Percentiles rank a stretch among this genome's conserved stretches.
These are phyloP conservation scores for Casaregolazyma suthepensis DNA, from an alignment of 1,139 yeast genomes.

Conservation along the genomic window DNA sequence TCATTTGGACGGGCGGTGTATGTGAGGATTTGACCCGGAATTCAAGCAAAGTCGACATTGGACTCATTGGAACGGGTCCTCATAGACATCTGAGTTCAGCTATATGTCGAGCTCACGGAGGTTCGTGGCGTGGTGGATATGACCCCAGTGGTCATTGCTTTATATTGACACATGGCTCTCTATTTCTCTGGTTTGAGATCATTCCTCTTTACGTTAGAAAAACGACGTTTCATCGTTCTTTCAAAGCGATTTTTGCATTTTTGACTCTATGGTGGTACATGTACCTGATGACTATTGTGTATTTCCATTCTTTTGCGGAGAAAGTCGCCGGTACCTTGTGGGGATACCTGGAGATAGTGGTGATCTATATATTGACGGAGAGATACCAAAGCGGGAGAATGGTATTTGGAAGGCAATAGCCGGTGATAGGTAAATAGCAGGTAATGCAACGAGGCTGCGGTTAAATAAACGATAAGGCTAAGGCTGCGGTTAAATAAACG, in stretches of 20 bases:
- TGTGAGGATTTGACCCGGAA: slow-evolving; percentile 38
- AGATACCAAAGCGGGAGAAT: slow-evolving; percentile 7
- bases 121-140: slow-evolving; percentile 87
- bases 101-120: slow-evolving; percentile 56
- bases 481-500: no score
- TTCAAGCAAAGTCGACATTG: not conserved
- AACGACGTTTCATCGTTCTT: slow-evolving; percentile 10
- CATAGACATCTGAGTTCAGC: slow-evolving; percentile 33
- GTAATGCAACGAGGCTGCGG: no score
- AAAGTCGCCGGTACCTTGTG: slow-evolving; percentile 60
- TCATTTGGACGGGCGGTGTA: slow-evolving; percentile 73
- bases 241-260: slow-evolving; percentile 38
- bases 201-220: slow-evolving; percentile 28
- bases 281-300: slow-evolving; percentile 76
- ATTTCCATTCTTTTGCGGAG: slow-evolving; percentile 77
- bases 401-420: slow-evolving; percentile 10
- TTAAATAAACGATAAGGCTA: no score
- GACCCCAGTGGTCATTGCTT: slow-evolving; percentile 96
- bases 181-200: slow-evolving; percentile 65
- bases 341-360: slow-evolving; percentile 46
- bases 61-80: slow-evolving; percentile 11
- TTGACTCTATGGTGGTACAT: slow-evolving; percentile 75
- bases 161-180: slow-evolving; percentile 63
- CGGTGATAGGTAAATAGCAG: not conserved
- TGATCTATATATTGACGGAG: slow-evolving; percentile 35